A percentile compares a stretch with the other conserved stretches of the same genome.
phyloP scores from a whole-genome alignment of 2,329 filamentous ascomycete genomes.

The Ophiostoma montium region DNA sequence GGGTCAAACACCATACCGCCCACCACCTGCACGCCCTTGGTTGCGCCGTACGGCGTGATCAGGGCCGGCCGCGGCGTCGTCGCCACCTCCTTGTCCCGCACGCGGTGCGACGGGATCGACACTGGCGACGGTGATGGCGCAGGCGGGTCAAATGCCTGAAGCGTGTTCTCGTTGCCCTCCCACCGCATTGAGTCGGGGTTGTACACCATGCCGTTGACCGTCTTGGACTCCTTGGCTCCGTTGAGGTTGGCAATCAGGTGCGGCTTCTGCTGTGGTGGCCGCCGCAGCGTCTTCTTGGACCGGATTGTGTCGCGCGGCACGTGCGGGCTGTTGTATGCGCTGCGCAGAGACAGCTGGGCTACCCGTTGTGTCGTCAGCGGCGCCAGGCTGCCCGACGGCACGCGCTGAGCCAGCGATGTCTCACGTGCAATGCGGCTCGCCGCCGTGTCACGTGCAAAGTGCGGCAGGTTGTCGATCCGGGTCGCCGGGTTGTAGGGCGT shows the following conservation, averaged over 20 bases:
- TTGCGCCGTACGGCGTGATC: constrained; percentile 77
- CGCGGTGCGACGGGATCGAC: constrained; percentile 20
- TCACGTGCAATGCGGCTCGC: constrained; percentile 52
- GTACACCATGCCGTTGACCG: constrained; percentile 90
- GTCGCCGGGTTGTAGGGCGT: constrained; percentile 31
- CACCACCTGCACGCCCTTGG: constrained; percentile 81
- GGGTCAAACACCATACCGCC: constrained; percentile 99
- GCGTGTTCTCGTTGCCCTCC: constrained; percentile 89
- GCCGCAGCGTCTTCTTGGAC: constrained; percentile 41
- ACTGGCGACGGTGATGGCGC: constrained; percentile 36
- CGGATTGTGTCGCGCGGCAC: constrained; percentile 22
- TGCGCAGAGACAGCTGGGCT: constrained; percentile 36
- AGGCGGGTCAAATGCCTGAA: constrained; percentile 62
- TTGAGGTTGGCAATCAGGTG: constrained; percentile 79
- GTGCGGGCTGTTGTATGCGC: constrained; percentile 28
- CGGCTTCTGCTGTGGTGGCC: constrained; percentile 54
- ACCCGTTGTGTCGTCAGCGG: constrained; percentile 42
- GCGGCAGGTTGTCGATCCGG: constrained; percentile 38
- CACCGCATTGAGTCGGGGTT: constrained; percentile 76
- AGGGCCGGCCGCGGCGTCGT: constrained; percentile 61
- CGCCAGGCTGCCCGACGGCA: constrained; percentile 37
- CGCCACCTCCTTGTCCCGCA: constrained; percentile 41
- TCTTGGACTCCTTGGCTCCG: constrained; percentile 60
- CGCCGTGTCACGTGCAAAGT: constrained; percentile 51
- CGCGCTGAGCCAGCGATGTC: constrained; percentile 45